phyloP scores from a whole-genome alignment of 176 grass and related monocot genomes.

The Alloteropsis semialata region DNA sequence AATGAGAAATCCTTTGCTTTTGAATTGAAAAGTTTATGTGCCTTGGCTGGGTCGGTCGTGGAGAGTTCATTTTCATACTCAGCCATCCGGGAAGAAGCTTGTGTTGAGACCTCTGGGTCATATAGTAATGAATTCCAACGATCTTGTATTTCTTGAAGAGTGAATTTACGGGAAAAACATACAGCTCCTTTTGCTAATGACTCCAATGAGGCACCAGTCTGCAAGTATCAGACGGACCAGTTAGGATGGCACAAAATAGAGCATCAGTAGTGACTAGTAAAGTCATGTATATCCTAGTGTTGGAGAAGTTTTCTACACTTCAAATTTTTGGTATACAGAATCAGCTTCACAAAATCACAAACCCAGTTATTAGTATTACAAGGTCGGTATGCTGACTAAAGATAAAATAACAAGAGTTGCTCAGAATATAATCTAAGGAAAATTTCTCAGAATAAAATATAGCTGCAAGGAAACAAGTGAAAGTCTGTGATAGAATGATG shows the following conservation, averaged over 20 bases:
- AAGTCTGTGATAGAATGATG: background rate
- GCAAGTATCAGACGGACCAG: conserved; percentile 6
- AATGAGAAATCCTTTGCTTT: conserved; percentile 60
- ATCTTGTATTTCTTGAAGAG: conserved; percentile 63
- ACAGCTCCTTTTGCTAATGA: conserved; percentile 69
- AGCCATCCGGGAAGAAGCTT: conserved; percentile 50
- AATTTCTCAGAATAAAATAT: background rate
- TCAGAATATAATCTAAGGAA: background rate
- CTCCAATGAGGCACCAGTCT: conserved; percentile 75
- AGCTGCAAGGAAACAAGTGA: background rate
- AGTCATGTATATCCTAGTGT: background rate
- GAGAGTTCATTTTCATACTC: conserved; percentile 58
- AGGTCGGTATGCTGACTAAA: background rate
- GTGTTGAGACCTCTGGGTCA: conserved; percentile 40
- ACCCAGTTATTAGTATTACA: background rate
- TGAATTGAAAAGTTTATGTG: conserved; percentile 50
- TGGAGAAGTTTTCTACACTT: background rate
- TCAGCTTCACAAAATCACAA: conserved; percentile 19
- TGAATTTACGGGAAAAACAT: conserved; percentile 58
- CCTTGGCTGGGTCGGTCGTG: conserved; percentile 49
- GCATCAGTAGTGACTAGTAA: background rate
- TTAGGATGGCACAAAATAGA: conserved; percentile 21
- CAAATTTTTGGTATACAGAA: background rate
- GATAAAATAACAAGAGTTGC: background rate
- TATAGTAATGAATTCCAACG: conserved; percentile 67